These are phyloP conservation scores for Lizonia empirigonia DNA, from an alignment of 2,329 filamentous ascomycete genomes.

Conservation along the genomic window DNA sequence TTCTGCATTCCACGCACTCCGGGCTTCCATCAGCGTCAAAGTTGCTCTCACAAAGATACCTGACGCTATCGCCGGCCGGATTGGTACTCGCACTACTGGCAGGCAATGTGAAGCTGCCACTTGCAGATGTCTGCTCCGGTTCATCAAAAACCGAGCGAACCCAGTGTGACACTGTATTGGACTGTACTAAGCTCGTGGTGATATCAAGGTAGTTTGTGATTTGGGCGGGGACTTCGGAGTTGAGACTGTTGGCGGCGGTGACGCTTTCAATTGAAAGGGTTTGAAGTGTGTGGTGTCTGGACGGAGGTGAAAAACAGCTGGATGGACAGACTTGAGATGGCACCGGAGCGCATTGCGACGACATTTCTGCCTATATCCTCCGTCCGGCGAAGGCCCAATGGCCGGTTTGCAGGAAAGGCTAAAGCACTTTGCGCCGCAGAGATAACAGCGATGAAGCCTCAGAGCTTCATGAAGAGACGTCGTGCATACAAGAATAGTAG, in stretches of 20 bases:
- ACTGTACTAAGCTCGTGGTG: neutral
- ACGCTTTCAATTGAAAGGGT: conserved; percentile 4
- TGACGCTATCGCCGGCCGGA: conserved; percentile 2
- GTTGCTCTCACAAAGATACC: conserved; percentile 18
- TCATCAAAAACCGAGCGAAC: conserved; percentile 10
- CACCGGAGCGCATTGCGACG: conserved; percentile 5
- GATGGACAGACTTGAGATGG: conserved; percentile 5
- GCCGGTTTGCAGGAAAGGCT: neutral
- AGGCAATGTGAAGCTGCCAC: conserved; percentile 10
- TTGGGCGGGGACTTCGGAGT: conserved; percentile 3
- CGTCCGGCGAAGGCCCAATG: conserved; percentile 3
- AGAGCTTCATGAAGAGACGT: neutral
- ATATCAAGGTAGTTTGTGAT: conserved; percentile 17
- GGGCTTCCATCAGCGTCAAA: conserved; percentile 16
- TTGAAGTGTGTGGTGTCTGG: conserved; percentile 14
- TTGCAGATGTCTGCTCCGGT: conserved; percentile 6
- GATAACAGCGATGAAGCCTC: neutral
- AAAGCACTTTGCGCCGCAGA: neutral
- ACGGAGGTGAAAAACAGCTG: conserved; percentile 15
- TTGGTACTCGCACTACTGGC: conserved; percentile 7
- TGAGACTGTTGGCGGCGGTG: conserved; percentile 3
- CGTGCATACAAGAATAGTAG: no score
- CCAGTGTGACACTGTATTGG: conserved; percentile 8
- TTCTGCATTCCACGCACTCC: conserved; percentile 8
- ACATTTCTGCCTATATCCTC: conserved; percentile 12